Evolutionary conservation across 2,329 filamentous ascomycete species (phyloP), one percentile per base, ranked within the genome.

Genomic region (Cladophialophora bantiana): DNA sequence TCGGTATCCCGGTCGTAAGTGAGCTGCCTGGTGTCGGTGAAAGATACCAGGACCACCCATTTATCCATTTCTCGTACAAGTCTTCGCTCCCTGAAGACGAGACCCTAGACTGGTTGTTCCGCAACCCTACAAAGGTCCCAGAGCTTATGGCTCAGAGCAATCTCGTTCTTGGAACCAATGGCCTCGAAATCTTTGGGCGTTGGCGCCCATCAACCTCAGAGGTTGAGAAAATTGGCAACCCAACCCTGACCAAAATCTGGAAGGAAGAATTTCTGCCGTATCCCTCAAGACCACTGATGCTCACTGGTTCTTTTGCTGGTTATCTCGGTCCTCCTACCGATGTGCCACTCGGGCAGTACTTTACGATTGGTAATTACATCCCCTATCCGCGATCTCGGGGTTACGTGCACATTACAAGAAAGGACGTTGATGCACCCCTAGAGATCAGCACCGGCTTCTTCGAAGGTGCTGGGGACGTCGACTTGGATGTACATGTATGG

Each of bases 301-400:
- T 59, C 9, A 34, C 38, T 35, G 57, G 55, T 13, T 15, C 40
- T 5, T 32, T 68, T n/a, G 36, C 20, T 34, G 45, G 34, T 12
- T 65, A 59, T 36, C 20, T 62, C 9, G 62, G 55, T 38, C 62
- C 53, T 53, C 36, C 26, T 35, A 52, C 65, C 13, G n/a, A 59
- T 45, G 62, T 65, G 13, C 38, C 54, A 26, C 62, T 78, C n/a
- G 78, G 73, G 38, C 84, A 88, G 69, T 88, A 88, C 68, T 77
- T 87, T 35, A 82, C 83, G 0, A 74, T 83, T 9, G 83, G 80
- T 0, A 79, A 79, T 3, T 89, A 86, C 75, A 86, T 83, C 0
- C 81, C 81, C 0, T 89, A 90, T 72, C 87, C 88, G 0, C 86
- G 84, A 73, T 89, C 86, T 0, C 83, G 87, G 0, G 88, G 88